These are phyloP conservation scores for Malassezia nana DNA, from an alignment of 1,284 basidiomycete genomes.

Conservation along the genomic window DNA sequence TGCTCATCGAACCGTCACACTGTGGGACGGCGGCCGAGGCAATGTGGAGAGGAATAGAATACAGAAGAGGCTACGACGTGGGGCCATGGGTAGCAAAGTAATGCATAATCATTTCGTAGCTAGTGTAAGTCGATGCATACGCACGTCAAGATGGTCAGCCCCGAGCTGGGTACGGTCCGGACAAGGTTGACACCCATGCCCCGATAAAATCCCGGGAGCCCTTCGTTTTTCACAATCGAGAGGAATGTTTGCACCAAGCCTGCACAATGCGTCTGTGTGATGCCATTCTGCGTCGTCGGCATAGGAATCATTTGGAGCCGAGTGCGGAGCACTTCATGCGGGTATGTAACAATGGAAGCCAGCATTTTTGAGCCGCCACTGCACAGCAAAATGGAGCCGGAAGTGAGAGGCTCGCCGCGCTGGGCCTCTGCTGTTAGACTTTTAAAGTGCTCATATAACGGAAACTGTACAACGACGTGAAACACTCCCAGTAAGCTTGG, in stretches of 20 bases:
- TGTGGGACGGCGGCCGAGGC: background rate
- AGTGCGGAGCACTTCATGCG: slow-evolving; percentile 45
- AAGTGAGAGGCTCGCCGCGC: slow-evolving; percentile 17
- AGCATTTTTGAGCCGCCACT: slow-evolving; percentile 46
- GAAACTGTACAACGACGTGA: slow-evolving; percentile 46
- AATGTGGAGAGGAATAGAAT: background rate
- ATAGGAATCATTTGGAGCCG: slow-evolving; percentile 37
- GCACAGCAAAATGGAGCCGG: slow-evolving; percentile 33
- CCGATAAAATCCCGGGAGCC: slow-evolving; percentile 40
- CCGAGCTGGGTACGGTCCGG: slow-evolving; percentile 41
- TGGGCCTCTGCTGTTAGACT: slow-evolving; percentile 2
- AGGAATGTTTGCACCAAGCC: slow-evolving; percentile 29
- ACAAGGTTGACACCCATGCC: slow-evolving; percentile 45
- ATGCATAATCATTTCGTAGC: slow-evolving; percentile 44
- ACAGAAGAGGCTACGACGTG: background rate
- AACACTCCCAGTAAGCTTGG: slow-evolving; percentile 40
- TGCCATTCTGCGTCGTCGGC: background rate
- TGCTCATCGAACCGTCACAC: slow-evolving; percentile 8
- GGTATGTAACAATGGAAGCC: slow-evolving; percentile 42
- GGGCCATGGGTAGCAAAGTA: slow-evolving; percentile 19
- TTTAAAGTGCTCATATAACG: slow-evolving; percentile 45
- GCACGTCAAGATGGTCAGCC: slow-evolving; percentile 41
- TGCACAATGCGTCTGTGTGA: slow-evolving; percentile 19
- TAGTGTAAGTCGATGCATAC: background rate
- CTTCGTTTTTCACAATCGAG: slow-evolving; percentile 33